Conservation (phyloP, 768 basidiomycete species). For the Daedaleopsis sinensis region DNA sequence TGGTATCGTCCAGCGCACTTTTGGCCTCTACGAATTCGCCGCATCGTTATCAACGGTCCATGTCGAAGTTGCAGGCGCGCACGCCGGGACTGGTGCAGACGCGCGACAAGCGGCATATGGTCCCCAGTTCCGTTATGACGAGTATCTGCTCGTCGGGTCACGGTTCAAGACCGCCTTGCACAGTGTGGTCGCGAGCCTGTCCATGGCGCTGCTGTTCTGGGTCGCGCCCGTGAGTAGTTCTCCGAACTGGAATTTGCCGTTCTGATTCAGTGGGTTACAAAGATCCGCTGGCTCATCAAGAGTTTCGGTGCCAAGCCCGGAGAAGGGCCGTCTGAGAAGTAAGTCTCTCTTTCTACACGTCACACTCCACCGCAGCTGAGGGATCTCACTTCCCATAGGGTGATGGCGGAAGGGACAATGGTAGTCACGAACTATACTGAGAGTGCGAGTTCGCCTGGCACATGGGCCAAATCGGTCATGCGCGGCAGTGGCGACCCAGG, state of each 20-base stretch:
- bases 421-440: slow-evolving; percentile 70
- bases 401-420: slow-evolving; percentile 61
- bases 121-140: slow-evolving; percentile 73
- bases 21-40: slow-evolving; percentile 49
- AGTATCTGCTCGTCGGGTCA: slow-evolving; percentile 50
- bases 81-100: slow-evolving; percentile 19
- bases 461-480: slow-evolving; percentile 53
- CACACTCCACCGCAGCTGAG: slow-evolving; percentile 49
- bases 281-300: slow-evolving; percentile 65
- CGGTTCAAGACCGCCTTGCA: slow-evolving; percentile 42
- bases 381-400: slow-evolving; percentile 36
- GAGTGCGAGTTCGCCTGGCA: slow-evolving; percentile 48
- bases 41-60: slow-evolving; percentile 2
- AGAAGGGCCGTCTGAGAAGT: slow-evolving; percentile 69
- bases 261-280: slow-evolving; percentile 58
- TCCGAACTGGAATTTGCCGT: slow-evolving; percentile 35
- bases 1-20: slow-evolving; percentile 57
- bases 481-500: slow-evolving; percentile 75
- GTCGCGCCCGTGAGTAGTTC: slow-evolving; percentile 28
- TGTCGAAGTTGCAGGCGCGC: background rate
- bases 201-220: slow-evolving; percentile 35
- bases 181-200: slow-evolving; percentile 24
- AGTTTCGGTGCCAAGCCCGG: slow-evolving; percentile 55
- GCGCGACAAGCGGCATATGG: slow-evolving; percentile 53
- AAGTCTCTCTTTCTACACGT: slow-evolving; percentile 39